These are phyloP conservation scores for Colletotrichum kahawae DNA, from an alignment of 2,329 filamentous ascomycete species.

Conservation along the genomic window DNA sequence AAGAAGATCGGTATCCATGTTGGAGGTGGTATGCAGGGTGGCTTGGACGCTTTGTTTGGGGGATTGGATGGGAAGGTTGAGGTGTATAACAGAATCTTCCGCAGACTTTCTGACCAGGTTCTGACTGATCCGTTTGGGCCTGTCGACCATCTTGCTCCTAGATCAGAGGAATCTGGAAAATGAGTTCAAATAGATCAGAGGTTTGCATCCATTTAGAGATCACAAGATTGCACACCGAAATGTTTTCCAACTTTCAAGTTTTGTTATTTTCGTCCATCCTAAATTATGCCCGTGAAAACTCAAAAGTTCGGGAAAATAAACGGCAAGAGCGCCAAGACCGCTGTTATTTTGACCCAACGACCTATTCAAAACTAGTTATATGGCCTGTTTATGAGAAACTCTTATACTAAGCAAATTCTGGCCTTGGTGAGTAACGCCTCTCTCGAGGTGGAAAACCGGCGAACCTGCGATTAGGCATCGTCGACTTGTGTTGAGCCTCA, in stretches of 20 bases:
- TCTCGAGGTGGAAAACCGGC: fast-evolving
- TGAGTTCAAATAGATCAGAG: neutral
- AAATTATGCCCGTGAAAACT: neutral
- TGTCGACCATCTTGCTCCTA: neutral
- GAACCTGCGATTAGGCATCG: fast-evolving
- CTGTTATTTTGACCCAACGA: fast-evolving
- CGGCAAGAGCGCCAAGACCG: fast-evolving
- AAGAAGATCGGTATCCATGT: neutral
- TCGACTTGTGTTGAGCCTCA: neutral
- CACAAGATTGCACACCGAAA: too few relatives aligned
- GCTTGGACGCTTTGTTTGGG: neutral
- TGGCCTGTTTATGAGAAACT: fast-evolving
- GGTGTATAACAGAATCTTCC: neutral
- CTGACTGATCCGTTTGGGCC: neutral
- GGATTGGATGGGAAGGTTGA: neutral
- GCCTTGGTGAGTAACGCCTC: fast-evolving
- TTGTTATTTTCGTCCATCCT: fast-evolving
- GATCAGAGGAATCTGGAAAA: neutral
- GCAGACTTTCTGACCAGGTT: neutral
- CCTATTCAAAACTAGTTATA: fast-evolving
- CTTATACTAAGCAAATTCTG: fast-evolving
- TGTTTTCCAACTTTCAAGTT: neutral
- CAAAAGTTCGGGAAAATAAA: neutral
- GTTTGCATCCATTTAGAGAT: fast-evolving
- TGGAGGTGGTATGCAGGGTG: neutral